phyloP scores from a whole-genome alignment of 148 eudicot genomes.

The Simmondsia chinensis region DNA sequence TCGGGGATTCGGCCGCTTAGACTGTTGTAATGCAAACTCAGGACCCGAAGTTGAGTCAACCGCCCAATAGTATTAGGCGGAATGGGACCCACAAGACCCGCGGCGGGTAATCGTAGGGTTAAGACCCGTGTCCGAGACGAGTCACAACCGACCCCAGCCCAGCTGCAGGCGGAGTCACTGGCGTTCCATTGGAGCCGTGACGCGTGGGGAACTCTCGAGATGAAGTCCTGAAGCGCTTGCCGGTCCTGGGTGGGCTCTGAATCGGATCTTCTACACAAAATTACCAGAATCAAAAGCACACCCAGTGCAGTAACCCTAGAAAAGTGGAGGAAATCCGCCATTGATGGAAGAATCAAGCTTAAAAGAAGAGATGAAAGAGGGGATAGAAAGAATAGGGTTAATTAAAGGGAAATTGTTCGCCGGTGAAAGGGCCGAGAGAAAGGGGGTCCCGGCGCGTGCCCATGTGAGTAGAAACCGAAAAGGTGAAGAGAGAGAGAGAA shows the following conservation, averaged over 20 bases:
- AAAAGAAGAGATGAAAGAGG: neutral
- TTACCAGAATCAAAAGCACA: neutral
- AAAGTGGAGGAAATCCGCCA: conserved; percentile 5
- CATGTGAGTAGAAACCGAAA: conserved; percentile 8
- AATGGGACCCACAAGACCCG: conserved; percentile 54
- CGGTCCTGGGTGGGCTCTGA: conserved; percentile 69
- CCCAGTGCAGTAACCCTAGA: neutral
- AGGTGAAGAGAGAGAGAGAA: neutral
- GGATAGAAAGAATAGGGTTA: neutral
- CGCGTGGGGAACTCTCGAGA: conserved; percentile 44
- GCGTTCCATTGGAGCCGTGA: conserved; percentile 51
- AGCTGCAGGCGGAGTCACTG: conserved; percentile 45
- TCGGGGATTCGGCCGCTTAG: conserved; percentile 35
- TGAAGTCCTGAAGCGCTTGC: conserved; percentile 58
- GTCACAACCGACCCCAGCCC: conserved; percentile 74
- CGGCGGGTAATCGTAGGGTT: conserved; percentile 64
- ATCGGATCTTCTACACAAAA: no score
- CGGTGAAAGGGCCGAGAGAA: conserved; percentile 1
- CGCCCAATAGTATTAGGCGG: conserved; percentile 33
- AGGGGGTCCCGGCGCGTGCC: conserved; percentile 7
- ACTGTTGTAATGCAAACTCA: conserved; percentile 34
- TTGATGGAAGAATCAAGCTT: conserved; percentile 1
- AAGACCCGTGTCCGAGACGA: conserved; percentile 21
- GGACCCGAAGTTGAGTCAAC: conserved; percentile 27
- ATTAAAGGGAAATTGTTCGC: neutral